These are phyloP conservation scores for Fonsecaea pugnacius DNA, from an alignment of 2,329 filamentous ascomycete genomes.

Conservation along the genomic window DNA sequence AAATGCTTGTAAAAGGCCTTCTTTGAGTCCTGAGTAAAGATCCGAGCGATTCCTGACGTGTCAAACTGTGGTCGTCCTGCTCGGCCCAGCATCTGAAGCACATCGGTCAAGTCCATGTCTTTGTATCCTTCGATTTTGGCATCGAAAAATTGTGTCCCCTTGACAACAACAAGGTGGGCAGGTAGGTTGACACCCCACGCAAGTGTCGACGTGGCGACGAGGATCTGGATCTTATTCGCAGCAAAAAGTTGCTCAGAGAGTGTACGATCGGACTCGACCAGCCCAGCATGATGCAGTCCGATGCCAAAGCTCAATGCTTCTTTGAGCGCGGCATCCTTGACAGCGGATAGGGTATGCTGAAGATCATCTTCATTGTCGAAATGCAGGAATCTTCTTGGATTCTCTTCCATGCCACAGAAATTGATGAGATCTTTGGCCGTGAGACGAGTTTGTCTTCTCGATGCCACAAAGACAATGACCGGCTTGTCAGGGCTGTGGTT, in stretches of 20 bases:
- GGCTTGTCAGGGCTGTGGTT: slow-evolving; percentile 95
- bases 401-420: slow-evolving; percentile 97
- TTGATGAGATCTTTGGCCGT: slow-evolving; percentile 97
- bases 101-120: slow-evolving; percentile 98
- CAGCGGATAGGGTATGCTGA: slow-evolving; percentile 80
- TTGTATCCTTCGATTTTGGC: slow-evolving; percentile 97
- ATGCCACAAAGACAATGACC: slow-evolving; percentile 97
- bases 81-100: slow-evolving; percentile 95
- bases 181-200: slow-evolving; percentile 99
- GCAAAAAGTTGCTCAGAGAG: slow-evolving; percentile 92
- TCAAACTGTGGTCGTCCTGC: slow-evolving; percentile 97
- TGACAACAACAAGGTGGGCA: slow-evolving; percentile 94
- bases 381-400: slow-evolving; percentile 86
- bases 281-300: slow-evolving; percentile 92
- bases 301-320: slow-evolving; percentile 98
- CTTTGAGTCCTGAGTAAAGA: slow-evolving; percentile 96
- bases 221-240: slow-evolving; percentile 96
- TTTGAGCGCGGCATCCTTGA: slow-evolving; percentile 89
- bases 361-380: slow-evolving; percentile 91
- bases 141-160: slow-evolving; percentile 97
- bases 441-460: slow-evolving; percentile 87
- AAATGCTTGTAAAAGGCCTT: slow-evolving; percentile 99
- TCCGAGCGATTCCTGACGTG: slow-evolving; percentile 90
- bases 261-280: slow-evolving; percentile 91
- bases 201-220: slow-evolving; percentile 92